These are phyloP conservation scores for Melaleuca alternifolia DNA, from an alignment of 345 rosid species.

Conservation along the genomic window DNA sequence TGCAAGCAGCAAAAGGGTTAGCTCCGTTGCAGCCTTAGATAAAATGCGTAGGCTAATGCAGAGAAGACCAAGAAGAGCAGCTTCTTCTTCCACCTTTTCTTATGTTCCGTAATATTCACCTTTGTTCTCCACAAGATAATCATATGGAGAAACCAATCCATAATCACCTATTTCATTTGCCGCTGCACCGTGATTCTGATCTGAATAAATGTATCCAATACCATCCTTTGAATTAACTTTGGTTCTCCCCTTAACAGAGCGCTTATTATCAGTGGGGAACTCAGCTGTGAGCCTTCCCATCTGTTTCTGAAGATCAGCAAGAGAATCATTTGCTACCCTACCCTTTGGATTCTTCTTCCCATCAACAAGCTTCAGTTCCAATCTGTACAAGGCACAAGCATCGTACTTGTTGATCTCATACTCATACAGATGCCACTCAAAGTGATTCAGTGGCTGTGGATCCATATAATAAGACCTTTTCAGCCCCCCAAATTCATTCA, in stretches of 20 bases:
- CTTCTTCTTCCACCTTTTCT: neutral
- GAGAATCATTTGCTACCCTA: constrained; percentile 57
- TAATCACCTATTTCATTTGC: constrained; percentile 38
- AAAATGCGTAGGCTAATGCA: constrained; percentile 1
- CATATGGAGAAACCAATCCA: constrained; percentile 49
- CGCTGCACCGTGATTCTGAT: constrained; percentile 29
- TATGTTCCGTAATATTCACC: constrained; percentile 49
- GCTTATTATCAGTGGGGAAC: constrained; percentile 75
- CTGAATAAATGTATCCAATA: constrained; percentile 22
- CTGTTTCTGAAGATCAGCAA: constrained; percentile 89
- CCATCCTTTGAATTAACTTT: constrained; percentile 42
- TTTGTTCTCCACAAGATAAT: constrained; percentile 56
- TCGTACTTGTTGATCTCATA: constrained; percentile 91
- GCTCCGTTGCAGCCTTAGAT: neutral
- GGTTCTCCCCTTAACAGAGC: constrained; percentile 53
- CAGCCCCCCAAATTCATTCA: constrained; percentile 84
- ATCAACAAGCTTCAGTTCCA: constrained; percentile 89
- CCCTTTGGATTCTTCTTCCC: constrained; percentile 85
- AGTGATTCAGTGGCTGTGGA: constrained; percentile 84
- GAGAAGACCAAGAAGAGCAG: neutral
- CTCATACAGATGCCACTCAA: constrained; percentile 98
- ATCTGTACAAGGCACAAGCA: constrained; percentile 87
- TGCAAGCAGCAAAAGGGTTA: constrained; percentile 1
- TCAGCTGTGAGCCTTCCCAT: constrained; percentile 92
- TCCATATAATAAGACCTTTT: constrained; percentile 99